Evolutionary conservation across 2,329 filamentous ascomycete species (phyloP).

Genomic region (Exophiala mesophila): DNA sequence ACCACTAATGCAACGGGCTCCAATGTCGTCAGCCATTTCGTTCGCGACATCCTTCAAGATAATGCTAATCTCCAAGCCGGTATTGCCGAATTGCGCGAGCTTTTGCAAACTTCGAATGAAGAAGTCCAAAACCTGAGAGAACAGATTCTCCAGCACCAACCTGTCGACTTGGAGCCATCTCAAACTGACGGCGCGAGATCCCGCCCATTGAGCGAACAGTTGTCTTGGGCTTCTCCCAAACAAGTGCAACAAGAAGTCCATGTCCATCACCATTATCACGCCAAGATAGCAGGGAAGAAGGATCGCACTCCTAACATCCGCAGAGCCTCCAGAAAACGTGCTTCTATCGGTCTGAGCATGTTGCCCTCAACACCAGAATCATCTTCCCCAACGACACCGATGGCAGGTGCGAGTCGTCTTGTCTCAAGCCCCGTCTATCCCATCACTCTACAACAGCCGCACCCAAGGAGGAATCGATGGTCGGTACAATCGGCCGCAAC

Average conservation of each 20-base stretch:
- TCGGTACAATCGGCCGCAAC: conserved; percentile 57
- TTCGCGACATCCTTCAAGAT: conserved; percentile 90
- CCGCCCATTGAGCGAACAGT: conserved; percentile 61
- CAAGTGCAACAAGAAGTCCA: conserved; percentile 70
- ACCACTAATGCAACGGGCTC: conserved; percentile 51
- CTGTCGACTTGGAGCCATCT: conserved; percentile 39
- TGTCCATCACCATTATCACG: conserved; percentile 91
- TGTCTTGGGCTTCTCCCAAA: conserved; percentile 47
- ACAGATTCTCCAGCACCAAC: conserved; percentile 74
- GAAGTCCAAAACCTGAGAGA: conserved; percentile 85
- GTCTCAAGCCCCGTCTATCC: conserved; percentile 33
- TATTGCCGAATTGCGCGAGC: conserved; percentile 83
- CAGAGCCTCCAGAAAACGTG: conserved; percentile 31
- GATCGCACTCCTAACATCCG: conserved; percentile 52
- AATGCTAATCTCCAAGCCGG: conserved; percentile 91
- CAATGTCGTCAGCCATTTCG: conserved; percentile 87
- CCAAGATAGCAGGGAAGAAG: conserved; percentile 46
- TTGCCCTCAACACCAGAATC: conserved; percentile 21
- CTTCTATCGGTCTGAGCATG: conserved; percentile 10
- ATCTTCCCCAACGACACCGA: conserved; percentile 32
- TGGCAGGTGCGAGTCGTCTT: conserved; percentile 28
- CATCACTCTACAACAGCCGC: conserved; percentile 42
- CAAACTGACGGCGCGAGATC: conserved; percentile 19
- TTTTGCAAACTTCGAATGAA: conserved; percentile 87
- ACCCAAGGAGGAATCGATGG: conserved; percentile 59